Base-by-base conservation (phyloP, 1,139 yeast species). In the Candida glucosophila region DNA sequence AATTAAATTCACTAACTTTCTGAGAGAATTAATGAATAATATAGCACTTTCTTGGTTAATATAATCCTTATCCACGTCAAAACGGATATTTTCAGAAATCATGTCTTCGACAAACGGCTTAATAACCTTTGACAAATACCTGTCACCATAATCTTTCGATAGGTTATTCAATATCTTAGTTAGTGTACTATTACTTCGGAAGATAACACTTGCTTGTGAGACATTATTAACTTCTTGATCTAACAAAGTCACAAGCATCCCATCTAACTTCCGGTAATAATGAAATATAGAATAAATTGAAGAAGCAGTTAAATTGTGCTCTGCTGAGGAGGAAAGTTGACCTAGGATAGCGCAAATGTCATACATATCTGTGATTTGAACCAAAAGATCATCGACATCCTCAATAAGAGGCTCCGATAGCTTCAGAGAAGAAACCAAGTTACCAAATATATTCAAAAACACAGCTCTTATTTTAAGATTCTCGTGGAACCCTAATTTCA, bases 131-230 rank as follows among this genome's bases (percentile, higher is more conserved):
- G 59, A 48, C 26, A 85, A 55, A 43, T 81, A 83, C 1, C 61
- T 67, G 14, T 52, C 47, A 0, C 94, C 95, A 37, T 74, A 67
- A 14, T 67, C 60, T 37, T 77, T 73, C 0, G 93, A 80, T 41
- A 75, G 76, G 20, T 80, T 63, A 1, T 88, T 78, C 27, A 83
- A 58, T 24, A 83, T 62, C 41, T 88, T 70, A 0, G 95, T 82
- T 21, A 90, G 79, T 14, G 85, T 80, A 28, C 92, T 78, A 47
- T 85, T 85, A 32, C 93, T 67, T 41, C 95, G 63, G 38, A 85
- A 63, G 16, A 83, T 70, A 42, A 82, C 93, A 19, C 80, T 69
- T 9, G 83, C 70, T 32, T 80, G 67, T 1, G 69, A 54, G 1
- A 81, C 75, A 17, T 55, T 58, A 22, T 58, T 47, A 14, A 83